Evolutionary conservation across 2,329 filamentous ascomycete genomes (phyloP), one percentile per base, ranked within the genome.

Genomic region (Fusarium beomiforme): DNA sequence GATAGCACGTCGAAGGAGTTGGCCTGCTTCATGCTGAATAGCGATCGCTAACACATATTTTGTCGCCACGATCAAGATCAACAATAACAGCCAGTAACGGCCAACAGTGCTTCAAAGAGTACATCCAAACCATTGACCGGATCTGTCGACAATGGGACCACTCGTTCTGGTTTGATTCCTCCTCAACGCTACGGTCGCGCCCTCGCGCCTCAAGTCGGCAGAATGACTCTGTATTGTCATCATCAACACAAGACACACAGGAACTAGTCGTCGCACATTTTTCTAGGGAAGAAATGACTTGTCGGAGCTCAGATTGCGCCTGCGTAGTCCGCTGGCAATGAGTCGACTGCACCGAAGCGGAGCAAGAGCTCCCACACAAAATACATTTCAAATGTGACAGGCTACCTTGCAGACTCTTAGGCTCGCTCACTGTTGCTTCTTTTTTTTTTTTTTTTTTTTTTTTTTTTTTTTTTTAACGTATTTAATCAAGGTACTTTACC

Each of bases 301-400:
- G 59, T 72, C 62, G 59, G 73, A 49, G 56, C 57, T 70, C 64
- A 56, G 47, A 47, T 54, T 65, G 51, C 46, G 31, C 19, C 49
- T 49, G 46, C 64, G 34, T 59, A 63, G 71, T 70, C 73, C 62
- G 59, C 61, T 66, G 71, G 61, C 55, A 46, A 59, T 68, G 70
- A 73, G 67, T 60, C 60, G 59, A 61, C 71, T 73, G 71, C 64
- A 57, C 37, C 47, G 21, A 29, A 64, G 73, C 65, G 72, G 73
- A 74, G 74, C 59, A 67, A 63, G 51, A 64, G 49, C 53, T 67
- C 67, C 49, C 70, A 46, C 41, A 33, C 43, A 67, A 39, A 46
- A 51, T 73, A 73, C 73, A 56, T 70, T 64, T 76, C 65, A 72
- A 64, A 70, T 73, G 70, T 66, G 59, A 59, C 49, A 37, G 56